A percentile compares a stretch with the other conserved stretches of the same genome.
phyloP scores from a whole-genome alignment of 495 filamentous ascomycete genomes.

The Evansstolkia leycettana region DNA sequence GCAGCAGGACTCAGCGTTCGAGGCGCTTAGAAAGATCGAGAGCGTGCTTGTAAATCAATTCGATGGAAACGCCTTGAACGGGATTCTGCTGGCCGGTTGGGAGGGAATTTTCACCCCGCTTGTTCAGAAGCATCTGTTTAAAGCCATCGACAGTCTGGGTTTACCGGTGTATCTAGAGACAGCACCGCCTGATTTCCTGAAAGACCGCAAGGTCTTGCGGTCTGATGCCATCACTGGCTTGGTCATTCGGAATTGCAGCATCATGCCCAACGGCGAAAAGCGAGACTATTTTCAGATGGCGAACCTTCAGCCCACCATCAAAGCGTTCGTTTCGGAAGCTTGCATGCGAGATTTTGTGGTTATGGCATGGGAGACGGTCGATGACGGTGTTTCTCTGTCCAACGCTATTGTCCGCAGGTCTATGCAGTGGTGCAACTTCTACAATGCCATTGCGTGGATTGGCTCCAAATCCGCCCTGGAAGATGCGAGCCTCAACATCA shows the following conservation, averaged over 20 bases:
- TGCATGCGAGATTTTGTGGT: constrained; percentile 36
- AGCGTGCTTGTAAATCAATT: constrained; percentile 17
- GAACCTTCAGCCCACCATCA: constrained; percentile 30
- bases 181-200: constrained; percentile 34
- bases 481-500: constrained; percentile 23
- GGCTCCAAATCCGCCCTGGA: constrained; percentile 28
- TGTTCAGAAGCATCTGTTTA: constrained; percentile 23
- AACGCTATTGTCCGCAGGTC: constrained; percentile 42
- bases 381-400: constrained; percentile 29
- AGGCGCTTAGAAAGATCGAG: constrained; percentile 22
- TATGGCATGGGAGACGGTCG: constrained; percentile 42
- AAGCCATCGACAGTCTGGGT: constrained; percentile 22
- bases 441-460: constrained; percentile 42
- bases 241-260: constrained; percentile 38
- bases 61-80: constrained; percentile 24
- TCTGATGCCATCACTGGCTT: constrained; percentile 26
- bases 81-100: constrained; percentile 40
- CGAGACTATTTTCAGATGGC: constrained; percentile 38
- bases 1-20: constrained; percentile 10
- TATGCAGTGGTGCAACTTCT: constrained; percentile 44
- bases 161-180: constrained; percentile 38
- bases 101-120: constrained; percentile 18
- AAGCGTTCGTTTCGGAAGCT: constrained; percentile 42
- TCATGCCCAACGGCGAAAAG: constrained; percentile 31
- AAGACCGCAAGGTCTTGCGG: constrained; percentile 24